Percentiles rank a stretch among this genome's conserved stretches.
phyloP scores from a whole-genome alignment of 768 basidiomycete species.

The Ramaria sp. region DNA sequence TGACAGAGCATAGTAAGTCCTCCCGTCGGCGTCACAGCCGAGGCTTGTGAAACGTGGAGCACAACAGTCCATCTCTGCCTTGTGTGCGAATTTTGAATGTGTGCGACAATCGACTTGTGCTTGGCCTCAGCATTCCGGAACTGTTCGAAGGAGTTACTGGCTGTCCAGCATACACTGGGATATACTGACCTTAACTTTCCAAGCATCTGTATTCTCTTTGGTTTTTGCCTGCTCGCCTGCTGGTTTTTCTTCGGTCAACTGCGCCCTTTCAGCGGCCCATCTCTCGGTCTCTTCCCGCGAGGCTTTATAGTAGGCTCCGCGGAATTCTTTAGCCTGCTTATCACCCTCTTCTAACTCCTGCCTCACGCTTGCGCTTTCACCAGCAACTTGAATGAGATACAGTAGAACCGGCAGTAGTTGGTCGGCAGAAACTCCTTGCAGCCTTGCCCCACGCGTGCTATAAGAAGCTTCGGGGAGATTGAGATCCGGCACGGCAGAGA shows the following conservation, averaged over 20 bases:
- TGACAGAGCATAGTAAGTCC: conserved; percentile 56
- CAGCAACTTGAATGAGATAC: conserved; percentile 43
- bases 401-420: conserved; percentile 51
- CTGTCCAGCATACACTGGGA: background rate
- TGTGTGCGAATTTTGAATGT: conserved; percentile 38
- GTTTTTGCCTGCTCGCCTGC: conserved; percentile 16
- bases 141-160: conserved; percentile 1
- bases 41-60: conserved; percentile 46
- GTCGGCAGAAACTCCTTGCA: conserved; percentile 33
- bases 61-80: conserved; percentile 35
- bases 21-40: conserved; percentile 61
- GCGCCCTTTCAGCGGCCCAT: conserved; percentile 34
- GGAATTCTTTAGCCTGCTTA: conserved; percentile 43
- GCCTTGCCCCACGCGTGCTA: background rate
- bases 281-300: conserved; percentile 46
- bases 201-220: conserved; percentile 8
- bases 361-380: conserved; percentile 37
- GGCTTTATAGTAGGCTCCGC: conserved; percentile 41
- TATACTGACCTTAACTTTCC: conserved; percentile 12
- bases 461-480: background rate
- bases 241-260: conserved; percentile 18
- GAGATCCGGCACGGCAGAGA: background rate
- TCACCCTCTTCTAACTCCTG: conserved; percentile 52
- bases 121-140: conserved; percentile 16
- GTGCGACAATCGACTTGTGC: conserved; percentile 39